Conservation (phyloP, 106 monocot species). For the Phalaenopsis aphrodite region DNA sequence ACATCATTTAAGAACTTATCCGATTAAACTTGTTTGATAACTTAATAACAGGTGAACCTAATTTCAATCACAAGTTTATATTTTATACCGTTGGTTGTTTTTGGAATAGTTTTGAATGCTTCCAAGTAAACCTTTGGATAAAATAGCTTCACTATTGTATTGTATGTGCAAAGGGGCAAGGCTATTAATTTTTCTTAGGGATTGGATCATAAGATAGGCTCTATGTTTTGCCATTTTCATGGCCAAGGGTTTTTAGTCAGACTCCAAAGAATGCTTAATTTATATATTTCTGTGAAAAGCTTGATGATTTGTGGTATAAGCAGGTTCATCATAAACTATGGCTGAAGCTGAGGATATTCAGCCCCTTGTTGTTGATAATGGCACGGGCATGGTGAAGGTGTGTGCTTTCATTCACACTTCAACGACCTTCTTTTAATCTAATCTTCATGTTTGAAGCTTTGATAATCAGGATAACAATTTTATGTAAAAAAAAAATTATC, state of each 20-base stretch:
- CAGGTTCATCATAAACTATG: constrained; percentile 11
- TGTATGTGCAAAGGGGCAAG: neutral
- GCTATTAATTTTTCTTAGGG: neutral
- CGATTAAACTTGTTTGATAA: neutral
- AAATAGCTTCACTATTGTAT: neutral
- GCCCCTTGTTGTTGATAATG: constrained; percentile 27
- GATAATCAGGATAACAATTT: neutral
- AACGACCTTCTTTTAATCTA: neutral
- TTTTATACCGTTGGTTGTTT: neutral
- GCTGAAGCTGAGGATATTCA: constrained; percentile 25
- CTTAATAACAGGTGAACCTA: neutral
- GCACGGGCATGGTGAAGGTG: constrained; percentile 32
- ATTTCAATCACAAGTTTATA: neutral
- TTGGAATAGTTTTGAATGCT: neutral
- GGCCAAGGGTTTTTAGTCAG: neutral
- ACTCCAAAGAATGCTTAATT: neutral
- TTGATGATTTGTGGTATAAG: neutral
- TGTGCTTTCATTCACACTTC: neutral
- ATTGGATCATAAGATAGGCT: neutral
- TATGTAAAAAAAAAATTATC: neutral
- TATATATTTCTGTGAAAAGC: neutral
- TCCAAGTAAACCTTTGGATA: neutral
- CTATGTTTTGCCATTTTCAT: neutral
- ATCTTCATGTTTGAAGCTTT: neutral
- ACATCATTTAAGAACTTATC: neutral